Conservation (phyloP, 176 grass and related monocot species). For the Chloris gayana region DNA sequence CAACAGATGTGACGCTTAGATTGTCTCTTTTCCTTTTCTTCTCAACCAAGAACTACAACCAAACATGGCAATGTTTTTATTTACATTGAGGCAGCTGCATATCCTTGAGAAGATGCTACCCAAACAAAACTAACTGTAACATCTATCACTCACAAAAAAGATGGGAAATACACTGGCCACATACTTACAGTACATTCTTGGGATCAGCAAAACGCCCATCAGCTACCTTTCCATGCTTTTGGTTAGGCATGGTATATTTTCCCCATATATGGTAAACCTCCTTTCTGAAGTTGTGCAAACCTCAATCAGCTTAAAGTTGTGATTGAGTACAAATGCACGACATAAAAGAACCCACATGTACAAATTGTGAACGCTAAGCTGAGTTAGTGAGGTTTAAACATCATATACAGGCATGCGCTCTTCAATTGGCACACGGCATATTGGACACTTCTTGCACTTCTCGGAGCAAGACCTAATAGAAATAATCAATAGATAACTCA, state of each 20-base stretch:
- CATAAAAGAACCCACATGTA: slow-evolving; percentile 58
- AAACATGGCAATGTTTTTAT: slow-evolving; percentile 40
- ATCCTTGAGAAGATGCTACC: slow-evolving; percentile 25
- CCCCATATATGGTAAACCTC: slow-evolving; percentile 57
- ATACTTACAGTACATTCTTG: slow-evolving; percentile 53
- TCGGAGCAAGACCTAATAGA: slow-evolving; percentile 73
- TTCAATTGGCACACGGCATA: slow-evolving; percentile 89
- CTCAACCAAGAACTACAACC: slow-evolving; percentile 30
- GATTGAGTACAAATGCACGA: slow-evolving; percentile 46
- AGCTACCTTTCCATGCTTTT: slow-evolving; percentile 56
- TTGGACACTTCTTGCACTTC: slow-evolving; percentile 98
- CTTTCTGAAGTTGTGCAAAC: slow-evolving; percentile 47
- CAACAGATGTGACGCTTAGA: not conserved
- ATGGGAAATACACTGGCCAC: slow-evolving; percentile 24
- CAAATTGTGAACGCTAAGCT: slow-evolving; percentile 55
- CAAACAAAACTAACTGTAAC: slow-evolving; percentile 21
- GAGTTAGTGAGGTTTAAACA: slow-evolving; percentile 74
- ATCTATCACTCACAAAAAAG: slow-evolving; percentile 36
- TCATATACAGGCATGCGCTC: slow-evolving; percentile 94
- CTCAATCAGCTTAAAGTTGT: slow-evolving; percentile 70
- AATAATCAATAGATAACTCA: slow-evolving; percentile 11
- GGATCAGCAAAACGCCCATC: slow-evolving; percentile 36
- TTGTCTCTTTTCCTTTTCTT: not conserved
- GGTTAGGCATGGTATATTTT: slow-evolving; percentile 48
- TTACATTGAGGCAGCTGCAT: slow-evolving; percentile 47